Percentiles rank a stretch among this genome's conserved stretches.
phyloP scores from a whole-genome alignment of 768 basidiomycete genomes.

The Boletus barrowsii region DNA sequence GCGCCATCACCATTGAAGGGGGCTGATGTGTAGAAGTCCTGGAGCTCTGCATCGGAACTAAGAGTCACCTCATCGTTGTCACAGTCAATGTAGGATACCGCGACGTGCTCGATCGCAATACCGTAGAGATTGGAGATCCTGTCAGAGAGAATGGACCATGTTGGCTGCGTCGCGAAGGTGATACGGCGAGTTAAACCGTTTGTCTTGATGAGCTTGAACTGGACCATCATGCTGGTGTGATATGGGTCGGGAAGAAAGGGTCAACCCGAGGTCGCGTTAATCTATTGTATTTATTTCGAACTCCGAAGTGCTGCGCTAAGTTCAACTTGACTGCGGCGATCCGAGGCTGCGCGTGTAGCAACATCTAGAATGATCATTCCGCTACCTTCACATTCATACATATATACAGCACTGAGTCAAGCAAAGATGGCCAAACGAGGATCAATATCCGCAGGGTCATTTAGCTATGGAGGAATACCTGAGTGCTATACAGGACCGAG shows the following conservation, averaged over 20 bases:
- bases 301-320: slow-evolving; percentile 41
- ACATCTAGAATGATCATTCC: not conserved
- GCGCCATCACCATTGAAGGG: slow-evolving; percentile 19
- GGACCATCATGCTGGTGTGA: slow-evolving; percentile 43
- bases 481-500: slow-evolving; percentile 1
- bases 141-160: slow-evolving; percentile 55
- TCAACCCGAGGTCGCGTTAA: not conserved
- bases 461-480: slow-evolving; percentile 43
- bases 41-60: slow-evolving; percentile 74
- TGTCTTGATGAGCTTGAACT: slow-evolving; percentile 64
- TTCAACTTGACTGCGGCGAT: slow-evolving; percentile 6
- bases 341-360: not conserved
- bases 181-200: slow-evolving; percentile 60
- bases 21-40: slow-evolving; percentile 57
- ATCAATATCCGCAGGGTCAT: slow-evolving; percentile 69
- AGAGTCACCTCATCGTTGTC: slow-evolving; percentile 78
- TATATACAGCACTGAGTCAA: slow-evolving; percentile 37
- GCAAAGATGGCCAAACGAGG: slow-evolving; percentile 68
- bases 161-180: slow-evolving; percentile 48
- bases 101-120: slow-evolving; percentile 58
- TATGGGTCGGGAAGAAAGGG: slow-evolving; percentile 18
- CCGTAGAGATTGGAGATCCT: slow-evolving; percentile 52
- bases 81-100: slow-evolving; percentile 66
- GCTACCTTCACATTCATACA: not conserved
- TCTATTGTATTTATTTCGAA: slow-evolving; percentile 35